phyloP scores from a whole-genome alignment of 306 rosid species.

The Medicago truncatula region DNA sequence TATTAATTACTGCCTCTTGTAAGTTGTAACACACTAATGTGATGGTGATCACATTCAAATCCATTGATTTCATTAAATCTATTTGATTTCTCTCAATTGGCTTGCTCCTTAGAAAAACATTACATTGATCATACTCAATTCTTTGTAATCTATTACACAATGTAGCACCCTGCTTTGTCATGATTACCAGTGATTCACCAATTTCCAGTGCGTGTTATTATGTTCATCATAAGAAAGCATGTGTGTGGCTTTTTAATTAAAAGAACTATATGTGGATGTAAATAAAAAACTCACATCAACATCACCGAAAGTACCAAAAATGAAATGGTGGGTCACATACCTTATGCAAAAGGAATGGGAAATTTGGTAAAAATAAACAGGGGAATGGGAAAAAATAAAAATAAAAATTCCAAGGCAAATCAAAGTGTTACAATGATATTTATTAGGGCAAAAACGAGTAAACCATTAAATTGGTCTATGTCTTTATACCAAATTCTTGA shows the following conservation, averaged over 20 bases:
- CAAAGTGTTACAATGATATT: too few species aligned
- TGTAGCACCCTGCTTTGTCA: constrained; percentile 43
- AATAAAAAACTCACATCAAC: constrained; percentile 46
- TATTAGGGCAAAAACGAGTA: too few species aligned
- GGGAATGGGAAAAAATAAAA: too few species aligned
- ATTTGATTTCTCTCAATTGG: background rate
- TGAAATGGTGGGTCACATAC: constrained; percentile 41
- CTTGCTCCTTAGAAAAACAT: constrained; percentile 10
- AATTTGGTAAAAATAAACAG: background rate
- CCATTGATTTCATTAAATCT: background rate
- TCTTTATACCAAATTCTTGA: too few species aligned
- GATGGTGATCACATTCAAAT: constrained; percentile 31
- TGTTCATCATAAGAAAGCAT: constrained; percentile 64
- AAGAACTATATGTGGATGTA: constrained; percentile 33
- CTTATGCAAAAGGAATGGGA: constrained; percentile 12
- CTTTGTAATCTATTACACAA: constrained; percentile 39
- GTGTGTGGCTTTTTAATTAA: constrained; percentile 57
- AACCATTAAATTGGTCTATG: too few species aligned
- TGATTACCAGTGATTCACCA: constrained; percentile 57
- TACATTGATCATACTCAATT: constrained; percentile 28
- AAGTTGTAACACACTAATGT: constrained; percentile 1
- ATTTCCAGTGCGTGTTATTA: constrained; percentile 60
- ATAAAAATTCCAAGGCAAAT: too few species aligned
- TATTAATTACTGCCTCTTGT: constrained; percentile 26
- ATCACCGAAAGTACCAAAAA: constrained; percentile 71